Percentiles rank a stretch among this genome's conserved stretches.
phyloP scores from a whole-genome alignment of 306 rosid species.

The Ochetophila trinervis region DNA sequence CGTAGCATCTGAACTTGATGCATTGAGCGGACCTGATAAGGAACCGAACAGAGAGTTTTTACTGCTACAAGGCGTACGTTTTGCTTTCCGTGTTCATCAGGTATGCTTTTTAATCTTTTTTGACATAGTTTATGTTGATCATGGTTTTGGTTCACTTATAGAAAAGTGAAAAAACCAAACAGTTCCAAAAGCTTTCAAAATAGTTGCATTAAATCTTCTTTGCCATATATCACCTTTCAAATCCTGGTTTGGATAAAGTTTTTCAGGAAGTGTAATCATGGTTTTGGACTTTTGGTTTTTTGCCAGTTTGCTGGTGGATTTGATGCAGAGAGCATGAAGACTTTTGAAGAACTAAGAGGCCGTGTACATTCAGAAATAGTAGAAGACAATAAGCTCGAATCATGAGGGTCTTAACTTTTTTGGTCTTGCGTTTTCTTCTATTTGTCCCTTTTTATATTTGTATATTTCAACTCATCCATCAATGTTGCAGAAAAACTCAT shows the following conservation, averaged over 20 bases:
- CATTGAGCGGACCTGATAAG: slow-evolving; percentile 68
- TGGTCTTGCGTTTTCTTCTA: background rate
- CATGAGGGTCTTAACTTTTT: slow-evolving; percentile 24
- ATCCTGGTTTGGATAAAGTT: too few species aligned
- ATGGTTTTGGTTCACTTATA: background rate
- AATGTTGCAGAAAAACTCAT: background rate
- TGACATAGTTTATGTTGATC: background rate
- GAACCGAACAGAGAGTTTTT: slow-evolving; percentile 85
- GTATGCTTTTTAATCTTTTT: slow-evolving; percentile 30
- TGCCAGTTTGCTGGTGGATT: slow-evolving; percentile 94
- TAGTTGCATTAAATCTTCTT: too few species aligned
- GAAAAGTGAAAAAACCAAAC: background rate
- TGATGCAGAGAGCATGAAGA: slow-evolving; percentile 93
- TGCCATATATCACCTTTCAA: too few species aligned
- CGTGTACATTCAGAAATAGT: slow-evolving; percentile 46
- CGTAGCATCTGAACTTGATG: slow-evolving; percentile 81
- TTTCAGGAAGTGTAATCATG: background rate
- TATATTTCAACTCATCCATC: slow-evolving; percentile 24
- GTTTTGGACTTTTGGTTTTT: slow-evolving; percentile 24
- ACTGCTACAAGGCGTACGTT: slow-evolving; percentile 85
- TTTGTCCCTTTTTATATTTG: slow-evolving; percentile 9
- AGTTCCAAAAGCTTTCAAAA: too few species aligned
- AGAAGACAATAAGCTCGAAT: slow-evolving; percentile 50
- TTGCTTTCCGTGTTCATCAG: slow-evolving; percentile 96
- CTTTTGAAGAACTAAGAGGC: slow-evolving; percentile 81